Conservation (phyloP, 192 early-diverging fungal genomes). For the Entophlyctis luteolus region DNA sequence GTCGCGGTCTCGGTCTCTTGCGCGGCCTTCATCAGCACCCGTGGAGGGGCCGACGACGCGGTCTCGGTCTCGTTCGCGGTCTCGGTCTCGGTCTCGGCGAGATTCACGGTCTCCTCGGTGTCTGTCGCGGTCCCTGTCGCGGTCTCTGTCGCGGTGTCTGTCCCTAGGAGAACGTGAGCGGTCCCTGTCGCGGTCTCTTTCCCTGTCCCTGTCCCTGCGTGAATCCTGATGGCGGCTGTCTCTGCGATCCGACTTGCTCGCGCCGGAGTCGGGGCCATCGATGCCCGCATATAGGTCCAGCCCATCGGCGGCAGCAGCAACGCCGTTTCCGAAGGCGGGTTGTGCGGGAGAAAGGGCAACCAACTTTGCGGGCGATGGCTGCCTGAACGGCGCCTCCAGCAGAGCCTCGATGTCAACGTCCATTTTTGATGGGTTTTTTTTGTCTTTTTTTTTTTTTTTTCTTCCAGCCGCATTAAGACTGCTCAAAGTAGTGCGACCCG, state of each 20-base stretch:
- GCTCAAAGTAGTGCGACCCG: slow-evolving; percentile 20
- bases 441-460: neutral
- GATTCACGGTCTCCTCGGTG: slow-evolving; percentile 26
- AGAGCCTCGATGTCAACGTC: slow-evolving; percentile 42
- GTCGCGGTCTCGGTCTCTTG: slow-evolving; percentile 28
- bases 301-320: neutral
- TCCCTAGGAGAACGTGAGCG: neutral
- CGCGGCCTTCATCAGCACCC: too few species aligned
- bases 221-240: neutral
- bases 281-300: neutral
- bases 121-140: slow-evolving; percentile 14
- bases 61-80: too few species aligned
- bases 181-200: slow-evolving; percentile 16
- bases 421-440: neutral
- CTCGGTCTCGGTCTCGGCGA: slow-evolving; percentile 24
- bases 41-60: slow-evolving; percentile 3
- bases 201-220: neutral
- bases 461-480: neutral
- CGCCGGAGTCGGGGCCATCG: neutral
- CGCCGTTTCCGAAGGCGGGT: neutral
- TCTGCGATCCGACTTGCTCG: neutral
- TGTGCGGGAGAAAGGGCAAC: neutral
- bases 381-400: slow-evolving; percentile 47
- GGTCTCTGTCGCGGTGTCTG: slow-evolving; percentile 9
- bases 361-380: neutral